phyloP scores from a whole-genome alignment of 176 grass and related monocot species.

The Phoenix roebelenii region DNA sequence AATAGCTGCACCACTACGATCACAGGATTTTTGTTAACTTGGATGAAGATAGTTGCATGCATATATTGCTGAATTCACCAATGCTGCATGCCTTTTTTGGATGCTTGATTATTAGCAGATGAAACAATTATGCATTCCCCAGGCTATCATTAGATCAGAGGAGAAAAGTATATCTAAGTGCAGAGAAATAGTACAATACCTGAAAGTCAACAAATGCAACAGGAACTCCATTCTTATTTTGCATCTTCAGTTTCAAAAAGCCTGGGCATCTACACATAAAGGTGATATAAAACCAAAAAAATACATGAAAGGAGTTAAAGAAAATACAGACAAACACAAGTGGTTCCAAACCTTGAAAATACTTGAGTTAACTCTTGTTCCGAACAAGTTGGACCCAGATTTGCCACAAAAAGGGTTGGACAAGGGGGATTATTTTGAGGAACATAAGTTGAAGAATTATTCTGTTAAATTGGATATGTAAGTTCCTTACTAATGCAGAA shows the following conservation, averaged over 20 bases:
- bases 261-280: conserved; percentile 50
- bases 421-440: conserved; percentile 74
- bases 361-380: conserved; percentile 70
- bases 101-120: no score
- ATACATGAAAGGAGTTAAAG: not conserved
- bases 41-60: no score
- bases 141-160: no score
- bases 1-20: no score
- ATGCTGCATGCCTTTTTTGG: no score
- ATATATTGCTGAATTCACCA: no score
- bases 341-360: conserved; percentile 55
- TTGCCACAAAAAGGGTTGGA: conserved; percentile 83
- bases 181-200: conserved; percentile 48
- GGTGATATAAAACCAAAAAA: conserved; percentile 4
- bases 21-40: no score
- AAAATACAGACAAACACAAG: not conserved
- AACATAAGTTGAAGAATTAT: conserved; percentile 25
- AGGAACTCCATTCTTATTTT: conserved; percentile 70
- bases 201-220: conserved; percentile 96
- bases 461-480: not conserved
- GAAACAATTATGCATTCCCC: no score
- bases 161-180: no score
- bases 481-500: no score
- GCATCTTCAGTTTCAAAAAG: conserved; percentile 85
- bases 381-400: conserved; percentile 65